Percentiles rank a stretch among this genome's conserved stretches.
phyloP scores from a whole-genome alignment of 2,329 filamentous ascomycete genomes.

The Diaporthe amygdali region DNA sequence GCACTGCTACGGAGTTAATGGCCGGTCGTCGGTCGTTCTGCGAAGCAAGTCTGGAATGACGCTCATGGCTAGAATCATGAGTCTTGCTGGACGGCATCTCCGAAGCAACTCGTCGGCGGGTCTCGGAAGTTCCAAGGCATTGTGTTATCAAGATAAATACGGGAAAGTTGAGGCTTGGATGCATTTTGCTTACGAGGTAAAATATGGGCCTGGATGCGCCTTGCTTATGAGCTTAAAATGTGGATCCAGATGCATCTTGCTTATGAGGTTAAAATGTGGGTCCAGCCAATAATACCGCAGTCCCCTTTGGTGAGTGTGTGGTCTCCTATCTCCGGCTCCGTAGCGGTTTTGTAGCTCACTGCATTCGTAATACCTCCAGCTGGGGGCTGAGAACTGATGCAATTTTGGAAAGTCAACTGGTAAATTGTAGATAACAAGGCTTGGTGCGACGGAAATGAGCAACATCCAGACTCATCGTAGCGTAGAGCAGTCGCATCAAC shows the following conservation, averaged over 20 bases:
- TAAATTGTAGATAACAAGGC: not conserved
- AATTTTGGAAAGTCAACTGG: no score
- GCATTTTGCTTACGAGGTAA: no score
- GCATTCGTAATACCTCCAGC: not conserved
- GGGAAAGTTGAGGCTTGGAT: no score
- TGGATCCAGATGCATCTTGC: not conserved
- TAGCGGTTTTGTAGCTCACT: not conserved
- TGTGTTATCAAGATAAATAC: no score
- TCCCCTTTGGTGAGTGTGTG: not conserved
- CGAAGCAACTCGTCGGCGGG: not conserved
- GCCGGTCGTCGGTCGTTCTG: no score
- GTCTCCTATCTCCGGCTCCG: not conserved
- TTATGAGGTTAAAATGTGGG: not conserved
- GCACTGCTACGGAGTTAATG: no score
- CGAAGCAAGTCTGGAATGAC: not conserved
- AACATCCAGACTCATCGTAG: not conserved
- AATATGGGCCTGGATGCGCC: not conserved
- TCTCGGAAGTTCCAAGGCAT: not conserved
- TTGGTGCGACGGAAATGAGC: not conserved
- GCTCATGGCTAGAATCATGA: not conserved
- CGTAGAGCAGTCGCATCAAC: no score
- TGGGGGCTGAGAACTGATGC: no score
- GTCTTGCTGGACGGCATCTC: not conserved
- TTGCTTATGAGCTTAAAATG: not conserved
- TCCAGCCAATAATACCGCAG: not conserved